These are phyloP conservation scores for Centrapalus pauciflorus DNA, from an alignment of 129 eudicot genomes.

Conservation along the genomic window DNA sequence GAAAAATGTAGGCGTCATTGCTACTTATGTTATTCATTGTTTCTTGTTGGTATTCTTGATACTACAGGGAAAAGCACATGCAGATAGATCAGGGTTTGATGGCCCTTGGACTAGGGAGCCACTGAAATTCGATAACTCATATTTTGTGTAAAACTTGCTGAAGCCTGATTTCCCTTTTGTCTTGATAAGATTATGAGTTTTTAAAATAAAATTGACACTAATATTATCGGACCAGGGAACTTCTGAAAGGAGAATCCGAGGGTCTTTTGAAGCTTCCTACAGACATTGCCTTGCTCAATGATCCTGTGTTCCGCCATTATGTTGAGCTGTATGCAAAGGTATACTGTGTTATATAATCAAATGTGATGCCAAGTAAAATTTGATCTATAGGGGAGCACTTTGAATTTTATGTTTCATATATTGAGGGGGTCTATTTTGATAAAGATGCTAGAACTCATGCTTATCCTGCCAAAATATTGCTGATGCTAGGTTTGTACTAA, in stretches of 20 bases:
- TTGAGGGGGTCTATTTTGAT: not conserved
- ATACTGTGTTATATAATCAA: not conserved
- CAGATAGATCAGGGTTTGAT: slow-evolving; percentile 95
- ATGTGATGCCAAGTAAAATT: not conserved
- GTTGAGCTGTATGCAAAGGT: slow-evolving; percentile 88
- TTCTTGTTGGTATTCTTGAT: slow-evolving; percentile 5
- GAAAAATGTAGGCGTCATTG: slow-evolving; percentile 5
- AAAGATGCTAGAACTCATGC: not conserved
- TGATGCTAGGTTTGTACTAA: not conserved
- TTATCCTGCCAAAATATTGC: not conserved
- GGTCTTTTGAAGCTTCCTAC: slow-evolving; percentile 84
- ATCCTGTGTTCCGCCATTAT: slow-evolving; percentile 61
- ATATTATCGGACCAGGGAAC: slow-evolving; percentile 57
- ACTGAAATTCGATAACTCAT: slow-evolving; percentile 80
- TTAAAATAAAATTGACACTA: not conserved
- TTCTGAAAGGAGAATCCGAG: slow-evolving; percentile 79
- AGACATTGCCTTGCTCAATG: slow-evolving; percentile 68
- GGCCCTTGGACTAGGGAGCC: slow-evolving; percentile 98
- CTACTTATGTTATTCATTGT: not conserved
- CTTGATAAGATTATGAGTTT: not conserved
- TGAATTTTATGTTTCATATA: not conserved
- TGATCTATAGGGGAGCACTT: not conserved
- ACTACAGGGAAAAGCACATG: slow-evolving; percentile 87
- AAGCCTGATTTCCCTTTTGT: not conserved
- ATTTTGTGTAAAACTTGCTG: slow-evolving; percentile 59